A percentile compares a stretch with the other conserved stretches of the same genome.
These are phyloP conservation scores for Eleusine indica DNA, from an alignment of 176 grass and related monocot species.

Conservation along the genomic window DNA sequence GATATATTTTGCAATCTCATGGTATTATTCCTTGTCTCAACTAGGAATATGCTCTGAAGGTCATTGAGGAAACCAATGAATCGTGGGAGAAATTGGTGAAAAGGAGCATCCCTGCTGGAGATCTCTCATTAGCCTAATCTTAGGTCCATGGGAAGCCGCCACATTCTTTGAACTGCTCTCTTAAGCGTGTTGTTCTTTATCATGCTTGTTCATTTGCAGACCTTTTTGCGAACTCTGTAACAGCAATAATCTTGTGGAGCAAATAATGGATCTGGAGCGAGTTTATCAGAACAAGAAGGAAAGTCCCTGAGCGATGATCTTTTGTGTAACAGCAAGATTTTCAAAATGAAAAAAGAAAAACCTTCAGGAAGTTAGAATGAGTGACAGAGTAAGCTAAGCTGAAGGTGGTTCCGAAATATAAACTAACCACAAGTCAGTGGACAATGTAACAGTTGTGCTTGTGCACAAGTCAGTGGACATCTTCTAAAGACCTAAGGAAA, in stretches of 20 bases:
- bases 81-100: conserved; percentile 95
- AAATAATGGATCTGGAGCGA: conserved; percentile 39
- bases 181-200: conserved; percentile 21
- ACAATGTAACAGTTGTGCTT: background rate
- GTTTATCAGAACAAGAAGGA: conserved; percentile 11
- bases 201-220: conserved; percentile 25
- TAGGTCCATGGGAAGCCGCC: conserved; percentile 21
- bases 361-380: background rate
- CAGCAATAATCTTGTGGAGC: conserved; percentile 31
- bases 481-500: background rate
- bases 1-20: conserved; percentile 24
- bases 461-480: background rate
- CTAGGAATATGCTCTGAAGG: conserved; percentile 95
- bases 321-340: background rate
- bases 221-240: background rate
- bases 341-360: background rate
- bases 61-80: conserved; percentile 92
- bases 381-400: background rate
- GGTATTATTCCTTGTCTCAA: conserved; percentile 28
- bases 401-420: too few species aligned
- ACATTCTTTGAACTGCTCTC: conserved; percentile 38
- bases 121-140: conserved; percentile 76
- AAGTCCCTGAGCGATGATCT: background rate
- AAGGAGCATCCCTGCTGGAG: conserved; percentile 88
- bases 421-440: too few species aligned